Conservation (phyloP, 495 filamentous ascomycete species). For the Hypoxylon crocopeplum region DNA sequence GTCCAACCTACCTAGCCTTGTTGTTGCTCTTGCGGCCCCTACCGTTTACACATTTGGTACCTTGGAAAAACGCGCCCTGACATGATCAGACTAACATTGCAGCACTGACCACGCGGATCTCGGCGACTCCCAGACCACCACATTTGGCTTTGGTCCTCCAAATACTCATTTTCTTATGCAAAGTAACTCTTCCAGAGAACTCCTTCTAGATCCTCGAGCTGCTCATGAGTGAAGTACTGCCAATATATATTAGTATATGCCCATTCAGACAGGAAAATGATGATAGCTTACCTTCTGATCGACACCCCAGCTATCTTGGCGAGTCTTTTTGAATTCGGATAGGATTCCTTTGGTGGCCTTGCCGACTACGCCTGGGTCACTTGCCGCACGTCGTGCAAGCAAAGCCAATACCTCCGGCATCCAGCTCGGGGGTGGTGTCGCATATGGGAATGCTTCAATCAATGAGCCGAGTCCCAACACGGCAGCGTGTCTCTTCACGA, state of each 20-base stretch:
- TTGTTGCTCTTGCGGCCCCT: not conserved
- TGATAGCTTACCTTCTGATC: constrained; percentile 82
- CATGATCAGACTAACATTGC: not conserved
- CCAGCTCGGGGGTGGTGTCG: constrained; percentile 89
- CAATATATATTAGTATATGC: constrained; percentile 42
- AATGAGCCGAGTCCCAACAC: constrained; percentile 91
- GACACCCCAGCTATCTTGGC: constrained; percentile 98
- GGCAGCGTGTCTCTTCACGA: constrained; percentile 85
- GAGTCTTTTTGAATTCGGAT: constrained; percentile 98
- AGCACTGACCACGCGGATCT: too few relatives aligned
- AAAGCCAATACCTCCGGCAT: constrained; percentile 91
- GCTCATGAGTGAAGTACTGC: constrained; percentile 89
- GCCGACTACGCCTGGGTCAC: constrained; percentile 89
- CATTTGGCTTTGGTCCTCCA: not conserved
- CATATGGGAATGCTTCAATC: constrained; percentile 96
- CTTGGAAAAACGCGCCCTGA: constrained; percentile 8
- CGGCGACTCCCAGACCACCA: too few relatives aligned
- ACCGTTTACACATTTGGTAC: constrained; percentile 8
- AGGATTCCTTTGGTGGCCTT: constrained; percentile 97
- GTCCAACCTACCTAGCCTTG: not conserved
- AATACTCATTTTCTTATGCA: constrained; percentile 58
- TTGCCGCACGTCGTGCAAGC: constrained; percentile 82
- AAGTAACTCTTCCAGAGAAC: constrained; percentile 99
- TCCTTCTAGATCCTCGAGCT: constrained; percentile 93
- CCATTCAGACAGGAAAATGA: not conserved